These are phyloP conservation scores for Aethionema arabicum DNA, from an alignment of 345 rosid species.

Conservation along the genomic window DNA sequence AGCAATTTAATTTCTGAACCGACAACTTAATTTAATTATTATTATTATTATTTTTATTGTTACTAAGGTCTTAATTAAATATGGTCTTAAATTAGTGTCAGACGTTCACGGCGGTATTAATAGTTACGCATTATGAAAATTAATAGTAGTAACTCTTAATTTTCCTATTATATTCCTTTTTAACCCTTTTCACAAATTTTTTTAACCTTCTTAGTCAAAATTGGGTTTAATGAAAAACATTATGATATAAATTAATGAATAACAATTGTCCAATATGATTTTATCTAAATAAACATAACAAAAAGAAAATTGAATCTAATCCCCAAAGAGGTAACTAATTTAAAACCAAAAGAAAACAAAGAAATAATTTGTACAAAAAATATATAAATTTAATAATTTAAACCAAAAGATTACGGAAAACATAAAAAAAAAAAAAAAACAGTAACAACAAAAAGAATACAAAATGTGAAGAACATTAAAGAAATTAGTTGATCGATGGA, in stretches of 20 bases:
- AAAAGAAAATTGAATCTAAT: no score
- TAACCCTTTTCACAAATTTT: constrained; percentile 18
- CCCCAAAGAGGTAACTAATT: no score
- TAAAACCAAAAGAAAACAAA: no score
- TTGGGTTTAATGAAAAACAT: constrained; percentile 20
- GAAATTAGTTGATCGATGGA: constrained; percentile 20
- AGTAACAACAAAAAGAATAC: neutral
- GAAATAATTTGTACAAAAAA: no score
- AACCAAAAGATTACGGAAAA: neutral
- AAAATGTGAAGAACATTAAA: no score
- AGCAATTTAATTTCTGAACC: constrained; percentile 1
- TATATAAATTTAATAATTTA: no score
- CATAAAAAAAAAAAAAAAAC: constrained; percentile 6
- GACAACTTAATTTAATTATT: no score
- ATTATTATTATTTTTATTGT: no score
- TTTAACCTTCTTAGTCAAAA: constrained; percentile 9
- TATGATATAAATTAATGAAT: no score
- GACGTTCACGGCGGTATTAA: constrained; percentile 33
- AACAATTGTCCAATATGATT: no score
- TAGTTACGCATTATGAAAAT: constrained; percentile 19
- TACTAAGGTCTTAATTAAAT: no score
- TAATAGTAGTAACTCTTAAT: constrained; percentile 22
- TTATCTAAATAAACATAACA: no score
- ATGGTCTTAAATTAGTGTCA: constrained; percentile 26
- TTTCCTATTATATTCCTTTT: constrained; percentile 31